phyloP scores from a whole-genome alignment of 495 filamentous ascomycete species.

The Penicillium goetzii region DNA sequence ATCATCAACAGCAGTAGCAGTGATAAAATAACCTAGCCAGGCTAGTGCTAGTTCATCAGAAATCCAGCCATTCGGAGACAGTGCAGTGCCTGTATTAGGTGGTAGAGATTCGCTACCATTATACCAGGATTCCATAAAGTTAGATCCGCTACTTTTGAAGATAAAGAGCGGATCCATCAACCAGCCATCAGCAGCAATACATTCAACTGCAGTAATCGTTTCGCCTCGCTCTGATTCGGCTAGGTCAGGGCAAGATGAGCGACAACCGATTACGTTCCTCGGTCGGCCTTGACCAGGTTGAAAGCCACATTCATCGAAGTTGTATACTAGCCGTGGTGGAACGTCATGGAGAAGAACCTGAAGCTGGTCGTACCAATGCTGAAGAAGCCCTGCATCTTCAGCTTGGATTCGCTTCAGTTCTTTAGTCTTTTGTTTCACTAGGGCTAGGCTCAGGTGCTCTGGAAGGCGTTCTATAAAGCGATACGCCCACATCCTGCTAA shows the following conservation, averaged over 20 bases:
- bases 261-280: background rate
- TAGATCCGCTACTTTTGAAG: background rate
- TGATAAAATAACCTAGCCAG: background rate
- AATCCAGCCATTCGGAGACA: slow-evolving; percentile 2
- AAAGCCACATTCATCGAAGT: slow-evolving; percentile 11
- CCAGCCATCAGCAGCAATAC: slow-evolving; percentile 12
- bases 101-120: background rate
- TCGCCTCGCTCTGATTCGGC: background rate
- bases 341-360: background rate
- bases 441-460: background rate
- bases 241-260: slow-evolving; percentile 5
- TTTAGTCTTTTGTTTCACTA: slow-evolving; percentile 5
- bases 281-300: slow-evolving; percentile 5
- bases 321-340: slow-evolving; percentile 7
- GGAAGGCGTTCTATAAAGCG: background rate
- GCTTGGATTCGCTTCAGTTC: slow-evolving; percentile 6
- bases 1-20: background rate
- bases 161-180: slow-evolving; percentile 2
- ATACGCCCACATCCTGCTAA: background rate
- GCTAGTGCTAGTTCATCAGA: slow-evolving; percentile 1
- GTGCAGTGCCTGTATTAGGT: background rate
- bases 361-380: slow-evolving; percentile 3
- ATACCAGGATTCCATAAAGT: background rate
- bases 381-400: background rate
- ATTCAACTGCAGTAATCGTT: slow-evolving; percentile 5